Evolutionary conservation across 768 basidiomycete genomes (phyloP).

Genomic region (Collybia sp.): DNA sequence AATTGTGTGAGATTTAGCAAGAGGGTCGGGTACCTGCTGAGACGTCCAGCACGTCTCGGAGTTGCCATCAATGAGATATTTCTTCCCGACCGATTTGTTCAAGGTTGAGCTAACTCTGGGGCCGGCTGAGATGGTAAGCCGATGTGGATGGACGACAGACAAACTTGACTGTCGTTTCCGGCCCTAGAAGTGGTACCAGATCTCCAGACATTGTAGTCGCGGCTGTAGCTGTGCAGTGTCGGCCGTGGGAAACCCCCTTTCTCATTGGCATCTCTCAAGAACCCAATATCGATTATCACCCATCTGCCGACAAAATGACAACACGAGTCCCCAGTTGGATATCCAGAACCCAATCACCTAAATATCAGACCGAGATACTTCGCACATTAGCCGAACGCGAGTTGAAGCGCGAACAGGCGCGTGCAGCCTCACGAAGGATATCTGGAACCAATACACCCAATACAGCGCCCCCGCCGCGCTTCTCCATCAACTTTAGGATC

Average conservation of each 20-base stretch:
- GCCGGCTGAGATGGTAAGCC: conserved; percentile 4
- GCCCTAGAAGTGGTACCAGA: conserved; percentile 33
- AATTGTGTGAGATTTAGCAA: background rate
- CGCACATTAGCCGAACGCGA: conserved; percentile 29
- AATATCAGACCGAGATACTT: conserved; percentile 25
- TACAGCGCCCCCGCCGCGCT: conserved; percentile 1
- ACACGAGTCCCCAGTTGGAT: conserved; percentile 26
- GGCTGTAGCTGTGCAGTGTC: background rate
- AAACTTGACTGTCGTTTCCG: conserved; percentile 49
- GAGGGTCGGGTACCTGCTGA: conserved; percentile 47
- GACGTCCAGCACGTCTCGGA: conserved; percentile 87
- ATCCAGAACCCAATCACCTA: conserved; percentile 10
- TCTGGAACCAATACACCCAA: conserved; percentile 1
- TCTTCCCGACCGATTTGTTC: conserved; percentile 70
- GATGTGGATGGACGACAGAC: conserved; percentile 8
- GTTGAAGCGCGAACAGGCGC: conserved; percentile 23
- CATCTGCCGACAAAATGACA: conserved; percentile 5
- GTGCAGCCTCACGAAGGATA: conserved; percentile 16
- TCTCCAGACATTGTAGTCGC: conserved; percentile 16
- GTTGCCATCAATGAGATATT: conserved; percentile 61
- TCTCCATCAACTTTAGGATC: background rate
- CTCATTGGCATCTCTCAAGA: background rate
- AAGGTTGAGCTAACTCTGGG: conserved; percentile 75
- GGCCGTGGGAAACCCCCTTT: background rate
- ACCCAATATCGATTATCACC: conserved; percentile 1